Conservation (phyloP, 495 filamentous ascomycete species). For the Trichoderma orchidacearum region DNA sequence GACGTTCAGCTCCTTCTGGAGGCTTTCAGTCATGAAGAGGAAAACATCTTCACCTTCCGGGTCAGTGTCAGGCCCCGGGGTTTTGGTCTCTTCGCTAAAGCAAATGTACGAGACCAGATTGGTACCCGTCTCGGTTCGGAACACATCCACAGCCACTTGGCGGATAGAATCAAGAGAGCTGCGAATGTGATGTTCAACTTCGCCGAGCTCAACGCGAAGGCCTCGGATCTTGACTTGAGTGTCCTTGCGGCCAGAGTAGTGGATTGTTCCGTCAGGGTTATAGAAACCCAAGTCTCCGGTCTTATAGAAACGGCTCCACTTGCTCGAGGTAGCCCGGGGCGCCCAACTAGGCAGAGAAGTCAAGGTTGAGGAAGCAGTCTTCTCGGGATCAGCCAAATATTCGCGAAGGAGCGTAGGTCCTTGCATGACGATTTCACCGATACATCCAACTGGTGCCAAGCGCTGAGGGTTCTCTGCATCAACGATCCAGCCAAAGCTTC, state of each 20-base stretch:
- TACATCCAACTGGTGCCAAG: conserved; percentile 27
- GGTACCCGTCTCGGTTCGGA: conserved; percentile 12
- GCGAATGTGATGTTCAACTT: conserved; percentile 9
- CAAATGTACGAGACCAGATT: conserved; percentile 24
- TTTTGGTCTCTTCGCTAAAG: conserved; percentile 1
- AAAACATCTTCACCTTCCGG: background rate
- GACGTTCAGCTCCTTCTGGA: background rate
- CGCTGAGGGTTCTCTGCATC: conserved; percentile 30
- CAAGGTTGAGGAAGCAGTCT: conserved; percentile 7
- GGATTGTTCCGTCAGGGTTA: conserved; percentile 27
- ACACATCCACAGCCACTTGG: conserved; percentile 4
- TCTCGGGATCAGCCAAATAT: background rate
- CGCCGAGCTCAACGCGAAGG: conserved; percentile 28
- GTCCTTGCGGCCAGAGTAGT: conserved; percentile 17
- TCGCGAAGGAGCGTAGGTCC: conserved; percentile 26
- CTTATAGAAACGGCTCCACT: conserved; percentile 16
- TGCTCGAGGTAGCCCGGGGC: conserved; percentile 9
- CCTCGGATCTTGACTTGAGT: conserved; percentile 27
- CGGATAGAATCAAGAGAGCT: conserved; percentile 12
- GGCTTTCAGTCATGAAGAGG: background rate
- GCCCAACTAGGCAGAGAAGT: background rate
- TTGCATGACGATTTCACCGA: conserved; percentile 32
- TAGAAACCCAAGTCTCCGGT: conserved; percentile 34
- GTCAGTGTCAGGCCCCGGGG: background rate
- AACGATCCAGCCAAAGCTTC: conserved; percentile 33